A percentile compares a stretch with the other conserved stretches of the same genome.
Conservation (phyloP, 2,329 filamentous ascomycete species). For the Aaosphaeria pasadenensis region DNA sequence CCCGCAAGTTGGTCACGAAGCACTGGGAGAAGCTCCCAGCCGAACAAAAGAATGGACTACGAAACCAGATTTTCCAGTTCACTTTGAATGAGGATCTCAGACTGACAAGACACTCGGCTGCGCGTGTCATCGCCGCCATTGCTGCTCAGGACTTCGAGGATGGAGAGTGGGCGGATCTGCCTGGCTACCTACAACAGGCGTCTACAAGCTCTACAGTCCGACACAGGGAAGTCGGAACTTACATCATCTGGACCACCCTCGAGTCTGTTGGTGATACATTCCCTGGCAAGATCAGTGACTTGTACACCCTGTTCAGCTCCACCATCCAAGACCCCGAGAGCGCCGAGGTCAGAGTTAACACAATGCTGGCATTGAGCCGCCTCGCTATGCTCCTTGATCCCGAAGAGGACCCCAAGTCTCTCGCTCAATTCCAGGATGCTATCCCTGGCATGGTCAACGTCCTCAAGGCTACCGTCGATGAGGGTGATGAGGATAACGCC, state of each 20-base stretch:
- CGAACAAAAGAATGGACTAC: slow-evolving; percentile 75
- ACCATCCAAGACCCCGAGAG: slow-evolving; percentile 90
- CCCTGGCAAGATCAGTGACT: slow-evolving; percentile 72
- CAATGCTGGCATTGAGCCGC: slow-evolving; percentile 83
- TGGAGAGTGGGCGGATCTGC: slow-evolving; percentile 79
- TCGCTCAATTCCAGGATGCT: slow-evolving; percentile 73
- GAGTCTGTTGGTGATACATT: slow-evolving; percentile 86
- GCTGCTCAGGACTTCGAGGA: slow-evolving; percentile 83
- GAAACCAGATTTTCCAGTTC: slow-evolving; percentile 78
- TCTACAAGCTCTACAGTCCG: slow-evolving; percentile 70
- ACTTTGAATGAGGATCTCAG: slow-evolving; percentile 75
- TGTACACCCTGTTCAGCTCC: slow-evolving; percentile 79
- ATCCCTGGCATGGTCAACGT: slow-evolving; percentile 87
- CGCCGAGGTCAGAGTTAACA: slow-evolving; percentile 90
- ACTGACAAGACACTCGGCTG: slow-evolving; percentile 79
- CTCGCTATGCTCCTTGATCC: slow-evolving; percentile 84
- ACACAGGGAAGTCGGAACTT: slow-evolving; percentile 87
- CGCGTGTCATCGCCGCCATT: slow-evolving; percentile 83
- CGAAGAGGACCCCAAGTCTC: slow-evolving; percentile 73
- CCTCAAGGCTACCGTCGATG: slow-evolving; percentile 77
- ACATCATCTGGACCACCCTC: slow-evolving; percentile 87
- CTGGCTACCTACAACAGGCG: slow-evolving; percentile 75
- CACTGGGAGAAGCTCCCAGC: slow-evolving; percentile 77
- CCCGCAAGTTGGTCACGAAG: slow-evolving; percentile 74
- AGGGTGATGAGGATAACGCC: slow-evolving; percentile 79